Base-by-base conservation (phyloP, 2,329 filamentous ascomycete genomes). In the Beauveria sp. region DNA sequence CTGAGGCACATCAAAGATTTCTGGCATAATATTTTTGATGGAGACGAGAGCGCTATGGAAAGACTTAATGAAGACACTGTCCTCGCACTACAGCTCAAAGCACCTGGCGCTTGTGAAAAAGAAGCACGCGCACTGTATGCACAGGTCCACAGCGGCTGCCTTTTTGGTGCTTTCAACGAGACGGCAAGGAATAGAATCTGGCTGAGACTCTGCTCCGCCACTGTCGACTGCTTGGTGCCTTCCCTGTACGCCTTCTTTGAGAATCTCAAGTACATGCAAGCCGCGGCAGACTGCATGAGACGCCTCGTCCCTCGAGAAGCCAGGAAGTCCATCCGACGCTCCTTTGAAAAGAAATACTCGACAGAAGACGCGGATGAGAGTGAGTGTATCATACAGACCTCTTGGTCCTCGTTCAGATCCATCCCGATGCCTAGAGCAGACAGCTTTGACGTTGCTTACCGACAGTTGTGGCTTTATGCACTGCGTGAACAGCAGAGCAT, bases 221-320 rank as follows among this genome's bases (percentile, higher is more conserved):
- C 60, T 38, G 60, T 65, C 3, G 59, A 71, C n/a, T 57, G 56
- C 42, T 63, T 76, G 4, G 69, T 76, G 56, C 72, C 70, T 7
- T 75, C 69, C 40, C 69, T 77, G 26, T 67, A 69, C 60, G 72
- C 64, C 42, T 76, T 76, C 64, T 76, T 76, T 62, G 63, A 72
- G 55, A 70, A 76, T 61, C 62, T 75, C 12, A 71, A 69, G 51
- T 75, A 72, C 61, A 62, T 76, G 7, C 65, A 71, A 65, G 62
- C 31, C 38, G 52, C 50, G n/a, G 61, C 58, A 28, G 63, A 62
- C 38, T 64, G 54, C 34, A 62, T 65, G 43, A 62, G 58, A 34
- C 48, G 61, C 22, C 34, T 65, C 26, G 40, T 64, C 46, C 48
- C 31, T 45, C 26, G 28, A 20, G 26, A 51, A 40, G 43, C 34